Evolutionary conservation across 176 grass and related monocot genomes (phyloP), one percentile per base, ranked within the genome.

Genomic region (Panicum miliaceum): DNA sequence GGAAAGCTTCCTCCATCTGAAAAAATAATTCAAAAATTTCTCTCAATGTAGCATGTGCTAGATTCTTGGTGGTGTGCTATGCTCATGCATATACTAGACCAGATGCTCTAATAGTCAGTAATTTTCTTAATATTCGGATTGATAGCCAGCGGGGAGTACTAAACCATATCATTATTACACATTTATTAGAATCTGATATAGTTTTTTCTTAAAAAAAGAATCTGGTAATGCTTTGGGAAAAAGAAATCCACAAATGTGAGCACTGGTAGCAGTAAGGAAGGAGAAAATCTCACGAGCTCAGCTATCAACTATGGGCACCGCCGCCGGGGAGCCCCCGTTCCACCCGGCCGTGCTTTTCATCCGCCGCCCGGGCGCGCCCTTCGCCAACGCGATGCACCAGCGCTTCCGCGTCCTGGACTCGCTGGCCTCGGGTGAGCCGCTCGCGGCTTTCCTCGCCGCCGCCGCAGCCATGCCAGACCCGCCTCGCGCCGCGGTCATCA

Each of bases 331-430:
- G 3, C 20, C 5, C 7, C 6, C 22, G 0, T 3, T 7, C 4
- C 73, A n/a, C 48, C 42, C 54, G 7, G 14, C 43, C 7, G 16
- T 90, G 14, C 81, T 89, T 37, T 18, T 81, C 52, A 9, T 92
- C 40, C 58, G 80, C 76, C 78, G 6, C 10, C 14, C 71, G 20
- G 18, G 78, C 29, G 20, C 34, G 7, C 3, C 35, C 29, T 86
- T 89, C 42, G 1, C 13, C 42, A 61, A 25, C 3, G 36, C 38
- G 53, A 79, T 94, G 51, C 73, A 56, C 19, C 26, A 34, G 32
- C 77, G 32, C 58, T 91, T 79, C 82, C 77, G 36, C 65, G 37
- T 88, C 20, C 52, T 88, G 42, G 52, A 82, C 15, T 50, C 68
- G 41, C 25, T 3, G 64, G 16, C 79, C 12, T 76, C 72, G 3